Conservation (phyloP, 1,284 basidiomycete species). For the Testicularia cyperi region DNA sequence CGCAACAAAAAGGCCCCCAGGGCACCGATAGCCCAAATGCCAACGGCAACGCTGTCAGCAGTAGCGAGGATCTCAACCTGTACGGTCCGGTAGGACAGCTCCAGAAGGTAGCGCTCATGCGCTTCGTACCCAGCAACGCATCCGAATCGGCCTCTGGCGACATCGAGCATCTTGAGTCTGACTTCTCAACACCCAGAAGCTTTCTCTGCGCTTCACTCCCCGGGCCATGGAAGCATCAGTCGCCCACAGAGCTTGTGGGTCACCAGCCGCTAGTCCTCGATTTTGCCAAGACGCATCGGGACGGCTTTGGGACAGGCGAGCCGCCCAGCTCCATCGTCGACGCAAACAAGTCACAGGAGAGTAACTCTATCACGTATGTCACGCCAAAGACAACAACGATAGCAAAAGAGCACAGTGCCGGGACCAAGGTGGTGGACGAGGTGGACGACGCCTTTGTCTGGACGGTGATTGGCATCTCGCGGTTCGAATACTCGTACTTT, state of each 20-base stretch:
- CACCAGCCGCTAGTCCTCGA: constrained; percentile 61
- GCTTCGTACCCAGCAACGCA: constrained; percentile 63
- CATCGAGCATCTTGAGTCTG: constrained; percentile 36
- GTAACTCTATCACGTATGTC: constrained; percentile 74
- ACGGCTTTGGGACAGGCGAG: constrained; percentile 70
- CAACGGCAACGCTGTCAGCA: constrained; percentile 1
- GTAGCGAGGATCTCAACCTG: constrained; percentile 47
- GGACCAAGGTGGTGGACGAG: constrained; percentile 71
- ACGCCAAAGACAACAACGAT: constrained; percentile 73
- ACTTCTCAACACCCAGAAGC: constrained; percentile 32
- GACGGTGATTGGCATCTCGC: constrained; percentile 91
- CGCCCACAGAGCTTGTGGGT: constrained; percentile 6
- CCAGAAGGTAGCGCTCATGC: constrained; percentile 89
- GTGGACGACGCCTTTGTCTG: constrained; percentile 93
- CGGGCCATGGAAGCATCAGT: constrained; percentile 11
- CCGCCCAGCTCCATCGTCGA: constrained; percentile 16
- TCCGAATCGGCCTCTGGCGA: constrained; percentile 28
- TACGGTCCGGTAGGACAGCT: constrained; percentile 91
- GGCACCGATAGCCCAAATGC: neutral
- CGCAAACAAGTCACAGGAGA: constrained; percentile 68
- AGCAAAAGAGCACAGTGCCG: constrained; percentile 69
- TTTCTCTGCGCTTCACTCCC: constrained; percentile 26
- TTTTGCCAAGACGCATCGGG: constrained; percentile 75
- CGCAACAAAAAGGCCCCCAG: neutral
- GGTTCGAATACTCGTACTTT: constrained; percentile 91